Evolutionary conservation across 2,329 filamentous ascomycete genomes (phyloP).

Genomic region (Ophiostoma sp.): DNA sequence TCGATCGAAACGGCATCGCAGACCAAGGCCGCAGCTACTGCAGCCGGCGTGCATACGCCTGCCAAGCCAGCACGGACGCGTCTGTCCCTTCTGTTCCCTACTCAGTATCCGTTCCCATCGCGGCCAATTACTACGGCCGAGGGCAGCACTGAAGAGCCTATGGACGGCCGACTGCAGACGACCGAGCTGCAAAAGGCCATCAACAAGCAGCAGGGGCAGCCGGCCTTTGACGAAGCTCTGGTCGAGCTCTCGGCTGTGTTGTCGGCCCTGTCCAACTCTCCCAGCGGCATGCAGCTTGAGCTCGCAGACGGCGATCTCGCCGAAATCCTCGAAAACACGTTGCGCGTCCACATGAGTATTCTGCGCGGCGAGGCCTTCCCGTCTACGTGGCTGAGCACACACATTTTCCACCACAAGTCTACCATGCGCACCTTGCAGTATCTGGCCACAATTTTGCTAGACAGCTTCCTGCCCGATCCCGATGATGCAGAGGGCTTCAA

Average conservation of each 20-base stretch:
- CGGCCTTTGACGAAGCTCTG: conserved; percentile 74
- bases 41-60: neutral
- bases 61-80: conserved; percentile 49
- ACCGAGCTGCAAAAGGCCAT: conserved; percentile 15
- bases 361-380: conserved; percentile 87
- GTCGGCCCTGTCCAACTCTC: conserved; percentile 71
- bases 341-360: conserved; percentile 85
- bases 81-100: conserved; percentile 85
- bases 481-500: conserved; percentile 91
- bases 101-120: conserved; percentile 79
- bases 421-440: conserved; percentile 82
- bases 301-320: conserved; percentile 68
- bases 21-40: neutral
- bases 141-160: conserved; percentile 32
- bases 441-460: conserved; percentile 71
- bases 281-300: conserved; percentile 70
- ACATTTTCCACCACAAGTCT: conserved; percentile 88
- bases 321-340: conserved; percentile 67
- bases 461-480: conserved; percentile 77
- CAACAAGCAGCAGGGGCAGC: conserved; percentile 32
- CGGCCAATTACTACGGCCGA: conserved; percentile 51
- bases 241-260: conserved; percentile 85
- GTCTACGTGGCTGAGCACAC: conserved; percentile 80
- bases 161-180: conserved; percentile 10
- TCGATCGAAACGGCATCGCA: conserved; percentile 34